Evolutionary conservation across 1,284 basidiomycete genomes (phyloP), one percentile per base, ranked within the genome.

Genomic region (Leccinum subrobustum): DNA sequence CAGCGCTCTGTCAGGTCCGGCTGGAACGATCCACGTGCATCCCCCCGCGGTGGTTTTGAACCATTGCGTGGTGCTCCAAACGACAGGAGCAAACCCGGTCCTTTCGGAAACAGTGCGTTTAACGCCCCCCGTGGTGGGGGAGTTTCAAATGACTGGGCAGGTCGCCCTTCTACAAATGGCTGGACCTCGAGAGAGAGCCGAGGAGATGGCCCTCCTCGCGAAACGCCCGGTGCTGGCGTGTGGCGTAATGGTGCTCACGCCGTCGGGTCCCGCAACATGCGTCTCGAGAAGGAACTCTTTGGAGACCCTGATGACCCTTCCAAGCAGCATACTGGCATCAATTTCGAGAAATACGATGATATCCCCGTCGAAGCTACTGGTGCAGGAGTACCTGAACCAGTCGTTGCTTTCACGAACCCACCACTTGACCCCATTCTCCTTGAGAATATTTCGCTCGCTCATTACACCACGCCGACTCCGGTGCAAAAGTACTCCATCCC

Each of bases 401-500:
- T 98, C 68, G 85, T 77, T 65, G 84, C 88, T 61, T 99, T 99
- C 80, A 91, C 89, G 60, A 87, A 83, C 72, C 91, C 95, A 54
- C 96, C 95, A 65, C 82, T 99, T 72, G 95, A 99, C 78, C 85
- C 91, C 51, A 91, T 96, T 73, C 87, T 99, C 31, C 82, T 99
- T 64, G 94, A 97, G 77, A 99, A 99, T 81, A 99, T 99, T 72
- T 81, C 83, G 58, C 90, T 86, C 75, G 92, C 97, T 73, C 93
- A 87, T 78, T 99, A 99, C 84, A 88, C 88, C 64, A 94, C 89
- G 58, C 96, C 96, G 20, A 99, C 96, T 57, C 96, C 96, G 27
- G 97, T 99, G 66, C 97, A 99, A 86, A 99, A 99, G 84, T 98
- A 98, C 79, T 99, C 97, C 69, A 93, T 99, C 73, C 97, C 96